phyloP scores from a whole-genome alignment of 2,329 filamentous ascomycete species.

The Calonectria honghensis region DNA sequence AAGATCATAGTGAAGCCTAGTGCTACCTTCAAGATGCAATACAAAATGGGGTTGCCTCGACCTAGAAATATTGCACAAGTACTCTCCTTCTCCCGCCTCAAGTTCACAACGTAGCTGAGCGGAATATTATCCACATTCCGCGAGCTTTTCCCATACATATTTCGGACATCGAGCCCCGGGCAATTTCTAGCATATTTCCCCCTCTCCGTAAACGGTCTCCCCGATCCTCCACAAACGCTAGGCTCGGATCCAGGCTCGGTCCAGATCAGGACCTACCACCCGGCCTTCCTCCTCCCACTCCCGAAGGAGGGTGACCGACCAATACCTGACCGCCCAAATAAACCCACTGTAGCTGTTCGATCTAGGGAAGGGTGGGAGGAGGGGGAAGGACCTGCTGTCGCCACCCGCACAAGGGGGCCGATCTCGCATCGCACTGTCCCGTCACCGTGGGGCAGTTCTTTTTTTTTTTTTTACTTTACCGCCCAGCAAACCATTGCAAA shows the following conservation, averaged over 20 bases:
- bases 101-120: background rate
- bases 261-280: constrained; percentile 21
- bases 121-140: background rate
- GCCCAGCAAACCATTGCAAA: constrained; percentile 57
- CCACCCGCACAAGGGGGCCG: constrained; percentile 37
- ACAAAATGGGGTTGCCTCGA: background rate
- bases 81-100: background rate
- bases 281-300: constrained; percentile 1
- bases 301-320: background rate
- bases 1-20: background rate
- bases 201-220: background rate
- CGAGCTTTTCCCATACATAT: background rate
- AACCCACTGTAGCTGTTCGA: constrained; percentile 12
- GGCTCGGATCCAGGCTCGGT: too few species aligned
- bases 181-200: background rate
- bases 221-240: constrained; percentile 19
- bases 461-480: constrained; percentile 20
- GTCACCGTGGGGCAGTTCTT: background rate
- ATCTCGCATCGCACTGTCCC: constrained; percentile 45
- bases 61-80: too few species aligned
- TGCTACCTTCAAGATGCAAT: background rate
- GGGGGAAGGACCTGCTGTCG: background rate
- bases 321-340: background rate
- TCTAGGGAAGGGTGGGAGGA: too few species aligned
- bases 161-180: background rate